A percentile compares a stretch with the other conserved stretches of the same genome.
phyloP scores from a whole-genome alignment of 2,329 filamentous ascomycete species.

The Colletotrichum paranaense region DNA sequence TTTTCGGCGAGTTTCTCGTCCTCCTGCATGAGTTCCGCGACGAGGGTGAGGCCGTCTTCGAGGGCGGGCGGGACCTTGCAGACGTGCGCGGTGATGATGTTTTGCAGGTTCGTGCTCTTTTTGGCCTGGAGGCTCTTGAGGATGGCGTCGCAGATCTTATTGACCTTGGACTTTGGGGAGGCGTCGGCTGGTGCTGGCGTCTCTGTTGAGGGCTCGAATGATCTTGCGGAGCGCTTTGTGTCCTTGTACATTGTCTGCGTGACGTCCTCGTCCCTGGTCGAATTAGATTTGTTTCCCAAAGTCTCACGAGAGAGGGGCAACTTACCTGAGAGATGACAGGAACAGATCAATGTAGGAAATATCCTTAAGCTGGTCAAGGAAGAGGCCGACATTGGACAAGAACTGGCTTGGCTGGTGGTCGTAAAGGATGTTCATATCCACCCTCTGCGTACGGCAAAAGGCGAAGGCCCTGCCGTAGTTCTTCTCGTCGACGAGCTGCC shows the following conservation, averaged over 20 bases:
- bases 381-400: conserved; percentile 77
- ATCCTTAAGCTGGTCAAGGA: conserved; percentile 87
- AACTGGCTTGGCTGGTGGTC: conserved; percentile 93
- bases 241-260: conserved; percentile 94
- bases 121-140: conserved; percentile 73
- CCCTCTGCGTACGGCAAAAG: conserved; percentile 90
- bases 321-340: conserved; percentile 83
- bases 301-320: not conserved
- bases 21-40: conserved; percentile 78
- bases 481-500: conserved; percentile 81
- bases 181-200: conserved; percentile 31
- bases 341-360: conserved; percentile 90
- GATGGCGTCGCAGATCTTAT: conserved; percentile 88
- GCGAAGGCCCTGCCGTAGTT: conserved; percentile 88
- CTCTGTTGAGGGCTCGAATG: conserved; percentile 27
- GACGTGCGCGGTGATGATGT: conserved; percentile 93
- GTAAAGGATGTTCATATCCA: conserved; percentile 97
- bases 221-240: conserved; percentile 64
- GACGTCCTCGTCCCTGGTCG: conserved; percentile 84
- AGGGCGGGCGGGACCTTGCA: conserved; percentile 93
- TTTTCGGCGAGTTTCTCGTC: conserved; percentile 81
- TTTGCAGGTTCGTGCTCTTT: conserved; percentile 79
- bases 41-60: conserved; percentile 83
- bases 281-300: conserved; percentile 39
- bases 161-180: conserved; percentile 73